Evolutionary conservation across 1,284 basidiomycete genomes (phyloP).

Genomic region (Agroathelia rolfsii): DNA sequence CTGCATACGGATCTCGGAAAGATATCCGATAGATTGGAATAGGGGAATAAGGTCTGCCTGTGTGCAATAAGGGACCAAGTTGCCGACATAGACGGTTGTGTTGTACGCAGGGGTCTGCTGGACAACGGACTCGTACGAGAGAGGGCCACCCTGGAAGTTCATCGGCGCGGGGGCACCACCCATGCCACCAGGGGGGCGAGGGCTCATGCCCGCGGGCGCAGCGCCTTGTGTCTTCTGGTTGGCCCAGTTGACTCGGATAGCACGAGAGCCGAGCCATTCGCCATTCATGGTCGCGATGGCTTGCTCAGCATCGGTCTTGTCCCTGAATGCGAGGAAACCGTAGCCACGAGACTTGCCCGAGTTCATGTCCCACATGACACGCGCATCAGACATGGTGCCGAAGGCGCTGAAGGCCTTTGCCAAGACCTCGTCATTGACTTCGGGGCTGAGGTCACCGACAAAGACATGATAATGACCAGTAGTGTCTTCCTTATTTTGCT

Average conservation of each 20-base stretch:
- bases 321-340: constrained; percentile 88
- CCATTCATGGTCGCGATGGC: constrained; percentile 99
- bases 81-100: constrained; percentile 96
- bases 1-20: constrained; percentile 97
- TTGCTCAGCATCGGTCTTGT: constrained; percentile 96
- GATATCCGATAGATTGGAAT: constrained; percentile 95
- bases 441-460: constrained; percentile 94
- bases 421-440: constrained; percentile 96
- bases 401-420: constrained; percentile 93
- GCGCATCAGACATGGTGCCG: constrained; percentile 89
- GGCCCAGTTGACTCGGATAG: constrained; percentile 99
- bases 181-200: constrained; percentile 29
- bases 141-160: constrained; percentile 78
- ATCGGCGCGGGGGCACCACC: constrained; percentile 71
- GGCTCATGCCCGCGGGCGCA: constrained; percentile 11
- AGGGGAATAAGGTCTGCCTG: constrained; percentile 93
- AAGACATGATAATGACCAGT: constrained; percentile 96
- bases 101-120: constrained; percentile 87
- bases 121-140: constrained; percentile 83
- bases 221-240: constrained; percentile 92
- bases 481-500: constrained; percentile 94
- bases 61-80: constrained; percentile 91
- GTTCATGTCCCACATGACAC: constrained; percentile 99
- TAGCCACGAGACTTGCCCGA: constrained; percentile 95
- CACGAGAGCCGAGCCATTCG: constrained; percentile 95